Evolutionary conservation across 129 eudicot genomes (phyloP), one percentile per base, ranked within the genome.

Genomic region (Flaveria brownii): DNA sequence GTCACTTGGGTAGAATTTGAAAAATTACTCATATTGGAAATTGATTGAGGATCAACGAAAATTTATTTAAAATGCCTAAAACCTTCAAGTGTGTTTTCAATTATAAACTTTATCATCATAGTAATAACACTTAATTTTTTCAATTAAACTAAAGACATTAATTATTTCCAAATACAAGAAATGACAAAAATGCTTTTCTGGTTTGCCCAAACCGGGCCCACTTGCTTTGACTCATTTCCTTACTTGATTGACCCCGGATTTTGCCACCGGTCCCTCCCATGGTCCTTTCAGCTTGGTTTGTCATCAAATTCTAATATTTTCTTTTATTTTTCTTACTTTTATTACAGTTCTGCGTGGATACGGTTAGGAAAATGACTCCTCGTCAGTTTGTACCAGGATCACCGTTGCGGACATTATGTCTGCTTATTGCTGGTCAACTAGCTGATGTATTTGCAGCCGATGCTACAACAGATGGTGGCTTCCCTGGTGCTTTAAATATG

Each of bases 351-450:
- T 91, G 91, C 81, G 92, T 85, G 69, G 94, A 91, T 4, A 94
- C 99, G 13, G 86, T 94, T 54, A 94, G 87, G 84, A 90, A 87
- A 82, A 89, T 94, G 97, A 97, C 99, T 69, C 82, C 87, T 77
- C 70, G 75, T 66, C 99, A 91, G 81, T 85, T 94, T 60, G 91
- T 83, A 77, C 85, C 96, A 3, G 99, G 97, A 22, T 86, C 99
- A 25, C 97, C 97, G 50, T 84, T 94, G 89, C 87, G 99, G 78
- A 94, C 99, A 20, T 82, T 94, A 83, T 94, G 97, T 84, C 92
- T 94, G 42, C 83, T 94, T 60, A 91, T 94, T 73, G 99, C 99
- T 60, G 96, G 96, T 64, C 96, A 91, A 77, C 99, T 96, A 47
- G 89, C 85, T 23, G 99, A 89, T 71, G 99, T 91, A 25, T 94